Evolutionary conservation across 768 basidiomycete species (phyloP).

Genomic region (Lactarius quietus): DNA sequence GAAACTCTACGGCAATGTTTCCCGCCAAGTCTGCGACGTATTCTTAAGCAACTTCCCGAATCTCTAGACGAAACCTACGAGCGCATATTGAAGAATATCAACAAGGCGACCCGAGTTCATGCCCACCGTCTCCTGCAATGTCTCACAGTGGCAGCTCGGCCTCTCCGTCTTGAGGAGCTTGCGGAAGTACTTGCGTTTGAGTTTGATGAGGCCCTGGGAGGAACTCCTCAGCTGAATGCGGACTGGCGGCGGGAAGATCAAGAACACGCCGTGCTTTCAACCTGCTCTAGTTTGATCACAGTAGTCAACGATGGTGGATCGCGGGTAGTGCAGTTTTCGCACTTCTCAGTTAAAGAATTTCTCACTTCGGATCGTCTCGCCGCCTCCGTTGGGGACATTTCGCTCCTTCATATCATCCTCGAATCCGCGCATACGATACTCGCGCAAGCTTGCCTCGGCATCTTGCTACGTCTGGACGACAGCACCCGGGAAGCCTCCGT

Average conservation of each 20-base stretch:
- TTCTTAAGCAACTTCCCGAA: not conserved
- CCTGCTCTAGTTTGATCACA: not conserved
- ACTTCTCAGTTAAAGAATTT: not conserved
- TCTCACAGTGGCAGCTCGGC: not conserved
- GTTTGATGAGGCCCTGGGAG: not conserved
- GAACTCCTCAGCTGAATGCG: not conserved
- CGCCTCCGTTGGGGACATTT: not conserved
- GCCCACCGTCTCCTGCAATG: not conserved
- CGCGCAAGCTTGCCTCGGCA: not conserved
- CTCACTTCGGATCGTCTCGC: not conserved
- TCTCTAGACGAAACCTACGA: constrained; percentile 5
- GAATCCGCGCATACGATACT: not conserved
- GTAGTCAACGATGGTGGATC: not conserved
- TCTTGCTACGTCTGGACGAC: not conserved
- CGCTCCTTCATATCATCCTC: not conserved
- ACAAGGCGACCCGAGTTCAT: not conserved
- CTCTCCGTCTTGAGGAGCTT: not conserved
- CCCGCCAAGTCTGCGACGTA: not conserved
- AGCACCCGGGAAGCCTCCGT: not conserved
- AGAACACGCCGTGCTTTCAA: not conserved
- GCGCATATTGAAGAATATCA: not conserved
- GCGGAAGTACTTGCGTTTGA: constrained; percentile 2
- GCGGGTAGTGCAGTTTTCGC: not conserved
- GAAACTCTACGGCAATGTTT: not conserved
- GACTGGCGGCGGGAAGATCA: not conserved